A percentile compares a stretch with the other conserved stretches of the same genome.
Evolutionary conservation across 129 eudicot genomes (phyloP).

Genomic region (Artemisia annua): DNA sequence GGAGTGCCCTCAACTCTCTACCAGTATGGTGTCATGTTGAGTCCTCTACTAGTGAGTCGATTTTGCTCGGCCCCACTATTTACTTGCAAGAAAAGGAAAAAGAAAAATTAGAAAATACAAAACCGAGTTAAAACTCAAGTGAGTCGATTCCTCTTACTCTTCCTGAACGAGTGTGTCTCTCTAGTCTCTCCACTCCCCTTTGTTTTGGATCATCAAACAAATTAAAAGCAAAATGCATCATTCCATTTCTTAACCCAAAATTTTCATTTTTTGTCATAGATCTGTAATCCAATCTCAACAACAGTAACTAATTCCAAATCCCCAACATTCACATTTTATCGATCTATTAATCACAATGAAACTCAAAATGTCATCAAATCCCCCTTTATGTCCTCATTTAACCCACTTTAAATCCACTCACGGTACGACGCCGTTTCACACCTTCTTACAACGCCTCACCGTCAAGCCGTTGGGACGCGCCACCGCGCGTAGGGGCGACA

Average conservation of each 20-base stretch:
- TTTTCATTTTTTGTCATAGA: not conserved
- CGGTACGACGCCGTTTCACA: conserved; percentile 49
- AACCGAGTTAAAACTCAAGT: too few species aligned
- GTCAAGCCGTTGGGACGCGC: conserved; percentile 70
- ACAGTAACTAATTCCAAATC: conserved; percentile 19
- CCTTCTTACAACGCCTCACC: conserved; percentile 40
- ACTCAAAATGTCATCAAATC: conserved; percentile 19
- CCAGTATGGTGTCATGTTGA: too few species aligned
- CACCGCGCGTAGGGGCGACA: conserved; percentile 34
- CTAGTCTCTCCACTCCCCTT: too few species aligned
- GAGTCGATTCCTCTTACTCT: too few species aligned
- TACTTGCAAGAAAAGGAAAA: too few species aligned
- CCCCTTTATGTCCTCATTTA: conserved; percentile 48
- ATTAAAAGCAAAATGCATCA: not conserved
- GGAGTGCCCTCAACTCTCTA: too few species aligned
- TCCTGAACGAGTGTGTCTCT: too few species aligned
- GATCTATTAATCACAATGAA: conserved; percentile 15
- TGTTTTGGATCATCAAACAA: too few species aligned
- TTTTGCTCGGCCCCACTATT: too few species aligned
- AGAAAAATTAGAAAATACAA: too few species aligned
- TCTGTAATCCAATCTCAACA: conserved; percentile 22
- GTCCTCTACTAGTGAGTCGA: too few species aligned
- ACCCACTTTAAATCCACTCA: conserved; percentile 45
- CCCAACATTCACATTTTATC: conserved; percentile 20
- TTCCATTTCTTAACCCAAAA: not conserved